These are phyloP conservation scores for Nigrospora osmanthi DNA, from an alignment of 2,329 filamentous ascomycete genomes.

Conservation along the genomic window DNA sequence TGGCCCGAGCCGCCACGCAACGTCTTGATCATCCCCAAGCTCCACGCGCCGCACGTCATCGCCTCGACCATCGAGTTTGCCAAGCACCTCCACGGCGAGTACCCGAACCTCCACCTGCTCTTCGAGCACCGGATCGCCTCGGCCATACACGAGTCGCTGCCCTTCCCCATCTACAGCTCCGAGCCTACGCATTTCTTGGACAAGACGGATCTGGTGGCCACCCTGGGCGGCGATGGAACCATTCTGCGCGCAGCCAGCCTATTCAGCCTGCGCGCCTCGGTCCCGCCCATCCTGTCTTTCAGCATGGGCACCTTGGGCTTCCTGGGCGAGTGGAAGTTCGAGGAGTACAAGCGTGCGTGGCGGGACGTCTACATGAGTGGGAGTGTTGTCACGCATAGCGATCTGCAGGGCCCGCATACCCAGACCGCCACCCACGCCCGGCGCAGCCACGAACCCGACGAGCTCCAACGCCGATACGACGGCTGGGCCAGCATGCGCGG, in stretches of 20 bases:
- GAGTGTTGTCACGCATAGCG: constrained; percentile 41
- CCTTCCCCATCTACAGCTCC: constrained; percentile 65
- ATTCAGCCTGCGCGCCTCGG: constrained; percentile 71
- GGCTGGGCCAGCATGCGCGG: constrained; percentile 70
- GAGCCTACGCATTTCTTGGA: constrained; percentile 49
- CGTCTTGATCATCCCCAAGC: constrained; percentile 50
- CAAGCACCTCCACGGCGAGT: constrained; percentile 70
- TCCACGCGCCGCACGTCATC: constrained; percentile 45
- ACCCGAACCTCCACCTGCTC: constrained; percentile 73
- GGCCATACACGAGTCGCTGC: constrained; percentile 60
- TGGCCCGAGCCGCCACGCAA: constrained; percentile 48
- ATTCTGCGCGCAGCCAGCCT: constrained; percentile 80
- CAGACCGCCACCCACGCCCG: constrained; percentile 22
- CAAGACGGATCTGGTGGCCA: constrained; percentile 84
- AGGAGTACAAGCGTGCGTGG: constrained; percentile 86
- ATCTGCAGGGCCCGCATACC: constrained; percentile 30
- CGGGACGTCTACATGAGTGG: constrained; percentile 83
- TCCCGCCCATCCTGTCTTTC: constrained; percentile 88
- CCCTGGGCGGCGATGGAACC: constrained; percentile 88
- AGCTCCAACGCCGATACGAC: constrained; percentile 5
- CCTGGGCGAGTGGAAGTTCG: constrained; percentile 92
- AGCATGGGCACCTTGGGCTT: constrained; percentile 97
- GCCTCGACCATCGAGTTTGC: constrained; percentile 47
- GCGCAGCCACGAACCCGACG: constrained; percentile 16
- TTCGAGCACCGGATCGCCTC: constrained; percentile 72